Conservation (phyloP, 2,329 filamentous ascomycete genomes). For the Lasiodiplodia sp. region DNA sequence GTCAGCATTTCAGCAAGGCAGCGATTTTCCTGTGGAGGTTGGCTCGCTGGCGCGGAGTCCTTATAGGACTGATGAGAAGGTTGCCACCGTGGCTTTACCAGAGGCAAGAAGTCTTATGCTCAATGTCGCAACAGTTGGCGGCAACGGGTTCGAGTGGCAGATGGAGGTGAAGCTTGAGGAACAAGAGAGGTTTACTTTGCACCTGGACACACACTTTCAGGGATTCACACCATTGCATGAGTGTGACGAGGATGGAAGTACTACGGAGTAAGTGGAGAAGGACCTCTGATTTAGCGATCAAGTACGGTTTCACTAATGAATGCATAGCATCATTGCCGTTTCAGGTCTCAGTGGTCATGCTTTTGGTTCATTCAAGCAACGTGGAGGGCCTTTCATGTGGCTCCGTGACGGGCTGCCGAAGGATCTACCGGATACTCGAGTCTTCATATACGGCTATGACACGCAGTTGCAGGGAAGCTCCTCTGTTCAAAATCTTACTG, state of each 20-base stretch:
- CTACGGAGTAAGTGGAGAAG: background rate
- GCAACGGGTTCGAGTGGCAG: background rate
- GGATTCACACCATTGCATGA: background rate
- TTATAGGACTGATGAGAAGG: background rate
- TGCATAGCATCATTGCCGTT: background rate
- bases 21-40: background rate
- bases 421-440: background rate
- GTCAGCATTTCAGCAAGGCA: background rate
- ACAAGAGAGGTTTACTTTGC: background rate
- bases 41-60: background rate
- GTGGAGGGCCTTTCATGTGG: conserved; percentile 8
- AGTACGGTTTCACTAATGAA: too few relatives aligned
- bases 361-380: background rate
- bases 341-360: background rate
- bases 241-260: background rate
- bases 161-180: too few relatives aligned
- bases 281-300: too few relatives aligned
- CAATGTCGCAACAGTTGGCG: too few relatives aligned
- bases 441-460: conserved; percentile 3
- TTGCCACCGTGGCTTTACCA: background rate
- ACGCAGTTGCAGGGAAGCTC: background rate
- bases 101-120: background rate
- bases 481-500: background rate
- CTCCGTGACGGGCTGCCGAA: background rate
- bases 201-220: background rate